Percentiles rank a stretch among this genome's conserved stretches.
Conservation (phyloP, 495 filamentous ascomycete genomes). For the Rhypophila decipiens region DNA sequence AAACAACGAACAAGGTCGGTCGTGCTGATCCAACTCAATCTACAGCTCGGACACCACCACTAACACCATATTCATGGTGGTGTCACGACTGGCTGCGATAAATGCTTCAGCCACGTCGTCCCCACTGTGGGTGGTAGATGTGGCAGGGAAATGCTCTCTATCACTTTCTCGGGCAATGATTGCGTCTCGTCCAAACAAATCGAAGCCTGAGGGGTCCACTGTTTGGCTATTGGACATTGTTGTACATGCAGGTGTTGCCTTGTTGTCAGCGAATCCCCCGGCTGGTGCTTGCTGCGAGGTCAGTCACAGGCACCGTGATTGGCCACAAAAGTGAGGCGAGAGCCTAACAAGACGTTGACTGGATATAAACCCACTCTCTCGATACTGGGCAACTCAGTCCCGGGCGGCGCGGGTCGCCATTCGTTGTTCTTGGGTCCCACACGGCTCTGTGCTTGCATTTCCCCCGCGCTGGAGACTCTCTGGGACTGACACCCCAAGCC, state of each 20-base stretch:
- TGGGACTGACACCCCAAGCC: too few species aligned
- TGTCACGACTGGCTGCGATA: too few species aligned
- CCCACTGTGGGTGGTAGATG: neutral
- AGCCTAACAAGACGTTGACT: conserved; percentile 6
- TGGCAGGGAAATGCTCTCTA: neutral
- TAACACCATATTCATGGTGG: too few species aligned
- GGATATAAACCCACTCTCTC: conserved; percentile 4
- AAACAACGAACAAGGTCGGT: too few species aligned
- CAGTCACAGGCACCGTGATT: conserved; percentile 14
- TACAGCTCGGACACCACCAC: conserved; percentile 3
- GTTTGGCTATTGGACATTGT: conserved; percentile 5
- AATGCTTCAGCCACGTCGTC: neutral
- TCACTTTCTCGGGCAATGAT: conserved; percentile 3
- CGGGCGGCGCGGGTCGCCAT: conserved; percentile 9
- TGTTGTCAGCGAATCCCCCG: conserved; percentile 15
- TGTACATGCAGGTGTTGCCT: conserved; percentile 13
- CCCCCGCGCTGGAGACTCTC: too few species aligned
- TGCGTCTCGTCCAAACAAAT: conserved; percentile 1
- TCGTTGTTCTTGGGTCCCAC: neutral
- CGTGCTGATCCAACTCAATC: neutral
- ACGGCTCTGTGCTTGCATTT: neutral
- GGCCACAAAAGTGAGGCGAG: conserved; percentile 19
- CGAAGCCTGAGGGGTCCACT: neutral
- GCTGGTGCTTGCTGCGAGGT: conserved; percentile 2
- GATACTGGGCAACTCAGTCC: conserved; percentile 2